These are phyloP conservation scores for Solanum pennellii DNA, from an alignment of 257 asterid genomes.

Conservation along the genomic window DNA sequence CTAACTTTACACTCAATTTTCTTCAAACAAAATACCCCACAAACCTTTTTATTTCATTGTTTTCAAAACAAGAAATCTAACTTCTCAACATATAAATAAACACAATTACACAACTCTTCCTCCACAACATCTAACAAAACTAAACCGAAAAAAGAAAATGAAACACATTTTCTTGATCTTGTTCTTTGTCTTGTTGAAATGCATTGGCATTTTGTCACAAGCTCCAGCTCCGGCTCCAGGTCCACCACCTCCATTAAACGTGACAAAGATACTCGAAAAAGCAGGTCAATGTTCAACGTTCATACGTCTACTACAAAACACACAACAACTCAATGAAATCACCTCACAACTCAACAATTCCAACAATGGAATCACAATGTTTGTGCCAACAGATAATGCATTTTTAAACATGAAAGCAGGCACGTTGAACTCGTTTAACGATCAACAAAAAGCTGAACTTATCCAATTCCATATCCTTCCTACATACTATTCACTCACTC, in stretches of 20 bases:
- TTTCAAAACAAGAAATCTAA: neutral
- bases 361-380: slow-evolving; percentile 32
- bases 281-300: slow-evolving; percentile 35
- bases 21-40: neutral
- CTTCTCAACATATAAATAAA: neutral
- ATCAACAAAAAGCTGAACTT: slow-evolving; percentile 27
- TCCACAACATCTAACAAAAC: neutral
- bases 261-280: slow-evolving; percentile 43
- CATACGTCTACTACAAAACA: slow-evolving; percentile 42
- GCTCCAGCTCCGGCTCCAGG: slow-evolving; percentile 27
- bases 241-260: slow-evolving; percentile 31
- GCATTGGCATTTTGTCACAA: slow-evolving; percentile 12
- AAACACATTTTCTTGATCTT: neutral
- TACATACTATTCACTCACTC: slow-evolving; percentile 14
- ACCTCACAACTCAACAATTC: slow-evolving; percentile 40
- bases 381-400: slow-evolving; percentile 33
- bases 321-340: slow-evolving; percentile 36
- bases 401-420: slow-evolving; percentile 33
- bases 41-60: neutral
- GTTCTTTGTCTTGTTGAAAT: slow-evolving; percentile 7
- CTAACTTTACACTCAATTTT: neutral
- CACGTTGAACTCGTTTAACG: slow-evolving; percentile 27
- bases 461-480: slow-evolving; percentile 41
- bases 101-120: neutral
- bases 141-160: neutral